Percentiles rank a stretch among this genome's conserved stretches.
Evolutionary conservation across 306 rosid species (phyloP).

Genomic region (Geum urbanum): DNA sequence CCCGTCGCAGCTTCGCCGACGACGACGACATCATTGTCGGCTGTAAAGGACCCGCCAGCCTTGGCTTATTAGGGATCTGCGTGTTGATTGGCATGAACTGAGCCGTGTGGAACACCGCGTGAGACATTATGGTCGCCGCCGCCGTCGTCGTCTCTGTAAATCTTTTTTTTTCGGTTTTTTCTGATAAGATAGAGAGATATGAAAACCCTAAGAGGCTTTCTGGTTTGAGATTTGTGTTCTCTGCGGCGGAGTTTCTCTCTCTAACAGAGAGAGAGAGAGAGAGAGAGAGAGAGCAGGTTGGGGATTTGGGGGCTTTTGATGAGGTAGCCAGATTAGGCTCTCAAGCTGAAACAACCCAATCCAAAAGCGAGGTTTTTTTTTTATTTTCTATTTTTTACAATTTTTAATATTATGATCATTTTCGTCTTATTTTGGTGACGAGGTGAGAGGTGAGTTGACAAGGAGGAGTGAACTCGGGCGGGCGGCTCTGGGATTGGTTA

Average conservation of each 20-base stretch:
- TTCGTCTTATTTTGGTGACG: no score
- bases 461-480: background rate
- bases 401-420: background rate
- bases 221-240: background rate
- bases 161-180: background rate
- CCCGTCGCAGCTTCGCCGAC: conserved; percentile 9
- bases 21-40: background rate
- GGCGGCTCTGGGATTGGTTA: background rate
- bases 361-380: conserved; percentile 20
- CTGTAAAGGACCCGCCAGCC: conserved; percentile 21
- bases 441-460: conserved; percentile 30
- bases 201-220: background rate
- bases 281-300: conserved; percentile 32
- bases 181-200: conserved; percentile 15
- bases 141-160: background rate
- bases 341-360: conserved; percentile 42
- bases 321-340: conserved; percentile 27
- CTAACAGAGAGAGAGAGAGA: background rate
- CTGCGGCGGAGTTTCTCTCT: conserved; percentile 22
- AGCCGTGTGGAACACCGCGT: conserved; percentile 59
- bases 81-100: conserved; percentile 63
- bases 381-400: background rate
- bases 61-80: conserved; percentile 36
- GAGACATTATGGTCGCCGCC: conserved; percentile 35
- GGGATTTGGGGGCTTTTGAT: conserved; percentile 30